Conservation (phyloP, 2,329 filamentous ascomycete species). For the Trichoderma hamatum region DNA sequence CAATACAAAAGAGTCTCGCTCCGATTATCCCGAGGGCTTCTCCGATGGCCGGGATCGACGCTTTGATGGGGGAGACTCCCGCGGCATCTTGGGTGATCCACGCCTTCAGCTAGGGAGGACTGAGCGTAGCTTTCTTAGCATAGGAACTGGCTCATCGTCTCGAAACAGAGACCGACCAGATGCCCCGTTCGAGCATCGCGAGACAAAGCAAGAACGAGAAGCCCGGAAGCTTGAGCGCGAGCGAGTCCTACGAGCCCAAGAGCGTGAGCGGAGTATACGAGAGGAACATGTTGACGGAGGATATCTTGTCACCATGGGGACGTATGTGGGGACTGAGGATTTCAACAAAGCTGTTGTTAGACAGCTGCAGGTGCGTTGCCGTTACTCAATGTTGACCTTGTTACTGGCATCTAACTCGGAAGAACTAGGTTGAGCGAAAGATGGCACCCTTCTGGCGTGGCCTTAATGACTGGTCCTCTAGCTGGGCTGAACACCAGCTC, state of each 20-base stretch:
- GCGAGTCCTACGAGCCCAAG: conserved; percentile 71
- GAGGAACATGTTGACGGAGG: conserved; percentile 95
- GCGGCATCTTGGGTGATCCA: conserved; percentile 31
- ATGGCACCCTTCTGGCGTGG: conserved; percentile 96
- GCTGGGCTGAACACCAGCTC: conserved; percentile 95
- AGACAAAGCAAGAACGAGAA: conserved; percentile 91
- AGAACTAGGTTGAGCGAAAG: conserved; percentile 78
- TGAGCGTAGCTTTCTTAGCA: conserved; percentile 51
- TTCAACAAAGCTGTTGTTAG: conserved; percentile 88
- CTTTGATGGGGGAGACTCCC: conserved; percentile 31
- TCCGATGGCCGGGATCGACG: conserved; percentile 32
- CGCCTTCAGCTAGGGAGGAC: conserved; percentile 38
- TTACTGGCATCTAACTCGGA: conserved; percentile 28
- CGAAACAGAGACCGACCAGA: conserved; percentile 45
- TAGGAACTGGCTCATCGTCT: conserved; percentile 48
- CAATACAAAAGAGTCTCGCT: conserved; percentile 46
- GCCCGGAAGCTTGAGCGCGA: conserved; percentile 84
- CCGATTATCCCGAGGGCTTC: conserved; percentile 34
- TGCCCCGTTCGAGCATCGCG: conserved; percentile 65
- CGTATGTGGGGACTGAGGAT: conserved; percentile 90
- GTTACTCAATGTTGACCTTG: neutral
- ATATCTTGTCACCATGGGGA: conserved; percentile 89
- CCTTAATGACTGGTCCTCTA: conserved; percentile 82
- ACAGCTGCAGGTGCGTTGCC: conserved; percentile 75
- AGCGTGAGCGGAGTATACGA: conserved; percentile 85